Evolutionary conservation across 1,139 yeast species (phyloP).

Genomic region (Insectozyma bohioensis): DNA sequence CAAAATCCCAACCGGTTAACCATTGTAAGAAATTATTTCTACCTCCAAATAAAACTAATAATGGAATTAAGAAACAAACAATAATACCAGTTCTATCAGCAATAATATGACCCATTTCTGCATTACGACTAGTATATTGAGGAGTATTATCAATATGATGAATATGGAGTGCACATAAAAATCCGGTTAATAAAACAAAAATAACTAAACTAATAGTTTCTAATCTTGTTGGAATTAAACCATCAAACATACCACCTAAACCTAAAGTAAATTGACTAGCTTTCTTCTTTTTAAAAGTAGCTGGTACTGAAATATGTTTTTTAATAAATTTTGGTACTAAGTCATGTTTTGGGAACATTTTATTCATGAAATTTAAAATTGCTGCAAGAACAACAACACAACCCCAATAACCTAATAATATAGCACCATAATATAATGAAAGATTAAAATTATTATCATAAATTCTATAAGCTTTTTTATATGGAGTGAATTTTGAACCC

Average conservation of each 20-base stretch:
- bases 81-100: constrained; percentile 36
- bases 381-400: constrained; percentile 40
- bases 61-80: constrained; percentile 30
- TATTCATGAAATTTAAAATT: constrained; percentile 34
- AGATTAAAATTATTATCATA: constrained; percentile 17
- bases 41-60: constrained; percentile 43
- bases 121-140: constrained; percentile 15
- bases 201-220: constrained; percentile 28
- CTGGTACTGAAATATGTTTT: constrained; percentile 31
- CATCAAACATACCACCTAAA: constrained; percentile 18
- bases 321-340: constrained; percentile 25
- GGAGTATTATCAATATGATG: constrained; percentile 23
- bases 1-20: constrained; percentile 38
- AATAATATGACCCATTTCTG: constrained; percentile 22
- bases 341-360: constrained; percentile 21
- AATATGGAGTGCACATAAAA: constrained; percentile 31
- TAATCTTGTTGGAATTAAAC: constrained; percentile 27
- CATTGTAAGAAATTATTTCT: constrained; percentile 44
- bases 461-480: constrained; percentile 11
- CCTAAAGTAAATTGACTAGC: constrained; percentile 17
- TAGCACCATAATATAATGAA: constrained; percentile 50
- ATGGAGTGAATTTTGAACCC: constrained; percentile 6
- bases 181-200: constrained; percentile 46
- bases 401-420: constrained; percentile 50
- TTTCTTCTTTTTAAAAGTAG: constrained; percentile 25